Conservation (phyloP, 1,284 basidiomycete species). For the Ceratobasidium sp. region DNA sequence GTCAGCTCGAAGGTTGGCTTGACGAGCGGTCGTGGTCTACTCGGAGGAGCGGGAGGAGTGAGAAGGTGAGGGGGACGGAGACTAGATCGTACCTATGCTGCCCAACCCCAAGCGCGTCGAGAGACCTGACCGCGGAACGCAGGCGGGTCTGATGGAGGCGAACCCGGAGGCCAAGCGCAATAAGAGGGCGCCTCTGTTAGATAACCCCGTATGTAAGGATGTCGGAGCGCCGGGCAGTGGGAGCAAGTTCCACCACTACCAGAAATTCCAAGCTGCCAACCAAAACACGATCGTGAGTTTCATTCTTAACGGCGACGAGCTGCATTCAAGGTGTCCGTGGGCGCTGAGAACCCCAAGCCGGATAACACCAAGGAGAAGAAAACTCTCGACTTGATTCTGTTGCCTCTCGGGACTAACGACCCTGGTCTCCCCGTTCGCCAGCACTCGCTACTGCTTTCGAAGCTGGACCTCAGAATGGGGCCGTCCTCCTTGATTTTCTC, state of each 20-base stretch:
- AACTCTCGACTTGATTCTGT: conserved; percentile 62
- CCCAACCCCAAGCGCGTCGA: conserved; percentile 94
- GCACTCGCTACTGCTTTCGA: conserved; percentile 84
- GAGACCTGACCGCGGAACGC: conserved; percentile 94
- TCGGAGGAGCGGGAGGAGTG: conserved; percentile 98
- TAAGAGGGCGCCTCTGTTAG: conserved; percentile 93
- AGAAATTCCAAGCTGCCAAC: conserved; percentile 88
- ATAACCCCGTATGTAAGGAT: conserved; percentile 98
- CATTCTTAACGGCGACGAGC: too few species aligned
- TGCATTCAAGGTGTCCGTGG: too few species aligned
- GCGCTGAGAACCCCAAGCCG: conserved; percentile 59
- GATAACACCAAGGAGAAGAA: conserved; percentile 60
- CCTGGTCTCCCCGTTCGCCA: conserved; percentile 80
- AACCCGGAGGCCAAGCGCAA: conserved; percentile 99
- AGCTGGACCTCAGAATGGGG: conserved; percentile 86
- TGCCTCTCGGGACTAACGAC: conserved; percentile 82
- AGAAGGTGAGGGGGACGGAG: conserved; percentile 99
- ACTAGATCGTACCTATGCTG: conserved; percentile 93
- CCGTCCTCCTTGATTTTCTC: conserved; percentile 80
- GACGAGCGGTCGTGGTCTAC: conserved; percentile 86
- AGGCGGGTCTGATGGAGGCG: conserved; percentile 87
- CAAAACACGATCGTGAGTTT: conserved; percentile 82
- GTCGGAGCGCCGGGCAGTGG: conserved; percentile 94
- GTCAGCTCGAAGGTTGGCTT: conserved; percentile 95
- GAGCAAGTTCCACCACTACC: conserved; percentile 89